A percentile compares a stretch with the other conserved stretches of the same genome.
Conservation (phyloP, 345 rosid species). For the Nephelium lappaceum region DNA sequence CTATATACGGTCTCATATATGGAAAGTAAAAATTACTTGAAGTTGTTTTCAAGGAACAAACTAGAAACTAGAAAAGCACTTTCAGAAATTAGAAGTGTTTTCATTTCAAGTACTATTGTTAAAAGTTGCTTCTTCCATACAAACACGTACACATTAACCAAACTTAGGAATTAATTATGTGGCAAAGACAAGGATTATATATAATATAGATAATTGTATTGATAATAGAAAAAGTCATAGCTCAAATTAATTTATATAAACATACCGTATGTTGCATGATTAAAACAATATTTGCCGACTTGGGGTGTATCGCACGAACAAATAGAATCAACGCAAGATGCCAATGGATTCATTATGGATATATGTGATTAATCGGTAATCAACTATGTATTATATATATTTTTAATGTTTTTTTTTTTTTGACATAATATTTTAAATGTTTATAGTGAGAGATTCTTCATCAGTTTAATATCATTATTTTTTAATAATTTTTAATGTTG, state of each 20-base stretch:
- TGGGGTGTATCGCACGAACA: conserved; percentile 24
- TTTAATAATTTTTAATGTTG: background rate
- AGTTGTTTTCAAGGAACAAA: conserved; percentile 3
- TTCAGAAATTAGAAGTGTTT: no score
- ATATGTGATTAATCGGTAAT: background rate
- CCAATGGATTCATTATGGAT: conserved; percentile 30
- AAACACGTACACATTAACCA: conserved; percentile 1
- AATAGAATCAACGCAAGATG: conserved; percentile 32
- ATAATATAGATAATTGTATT: background rate
- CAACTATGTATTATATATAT: no score
- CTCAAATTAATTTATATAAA: background rate
- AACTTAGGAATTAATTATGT: background rate
- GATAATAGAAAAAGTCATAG: conserved; percentile 7
- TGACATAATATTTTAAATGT: background rate
- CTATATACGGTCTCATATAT: background rate
- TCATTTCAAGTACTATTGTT: no score
- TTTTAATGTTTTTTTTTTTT: no score
- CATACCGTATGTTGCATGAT: background rate
- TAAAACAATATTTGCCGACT: background rate
- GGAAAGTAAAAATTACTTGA: no score
- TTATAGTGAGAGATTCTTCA: conserved; percentile 23
- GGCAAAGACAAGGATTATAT: background rate
- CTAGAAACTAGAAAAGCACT: background rate
- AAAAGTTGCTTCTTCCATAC: background rate
- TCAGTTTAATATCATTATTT: background rate